phyloP scores from a whole-genome alignment of 192 early-diverging fungal genomes.

The Coemansia sp. region DNA sequence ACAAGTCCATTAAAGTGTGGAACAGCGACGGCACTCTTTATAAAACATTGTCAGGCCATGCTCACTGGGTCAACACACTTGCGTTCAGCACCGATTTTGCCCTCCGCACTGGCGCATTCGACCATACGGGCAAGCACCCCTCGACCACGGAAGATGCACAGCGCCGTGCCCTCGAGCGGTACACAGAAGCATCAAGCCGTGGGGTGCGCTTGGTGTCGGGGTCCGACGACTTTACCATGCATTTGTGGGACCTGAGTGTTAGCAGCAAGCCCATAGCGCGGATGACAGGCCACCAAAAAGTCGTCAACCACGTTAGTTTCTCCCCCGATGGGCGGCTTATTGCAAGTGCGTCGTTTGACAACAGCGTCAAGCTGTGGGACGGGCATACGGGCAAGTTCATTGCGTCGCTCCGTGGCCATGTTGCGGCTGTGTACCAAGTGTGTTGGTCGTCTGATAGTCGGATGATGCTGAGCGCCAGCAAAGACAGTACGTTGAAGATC shows the following conservation, averaged over 20 bases:
- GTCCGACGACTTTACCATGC: constrained; percentile 98
- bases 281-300: constrained; percentile 92
- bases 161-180: constrained; percentile 73
- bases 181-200: constrained; percentile 65
- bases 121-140: constrained; percentile 74
- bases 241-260: constrained; percentile 85
- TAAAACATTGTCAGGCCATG: constrained; percentile 86
- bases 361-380: constrained; percentile 98
- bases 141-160: constrained; percentile 67
- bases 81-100: constrained; percentile 90
- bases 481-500: constrained; percentile 90
- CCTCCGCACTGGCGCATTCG: constrained; percentile 85
- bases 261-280: constrained; percentile 81
- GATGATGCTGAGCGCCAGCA: constrained; percentile 84
- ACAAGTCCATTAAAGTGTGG: constrained; percentile 98
- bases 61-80: constrained; percentile 96
- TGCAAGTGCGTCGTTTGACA: constrained; percentile 95
- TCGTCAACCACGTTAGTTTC: constrained; percentile 92
- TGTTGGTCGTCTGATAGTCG: constrained; percentile 93
- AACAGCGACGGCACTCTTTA: constrained; percentile 80
- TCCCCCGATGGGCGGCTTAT: constrained; percentile 87
- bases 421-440: constrained; percentile 95
- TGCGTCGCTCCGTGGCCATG: constrained; percentile 90
- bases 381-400: constrained; percentile 86
- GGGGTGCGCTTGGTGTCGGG: constrained; percentile 86